Base-by-base conservation (phyloP, 768 basidiomycete species). In the Mycena latifolia region DNA sequence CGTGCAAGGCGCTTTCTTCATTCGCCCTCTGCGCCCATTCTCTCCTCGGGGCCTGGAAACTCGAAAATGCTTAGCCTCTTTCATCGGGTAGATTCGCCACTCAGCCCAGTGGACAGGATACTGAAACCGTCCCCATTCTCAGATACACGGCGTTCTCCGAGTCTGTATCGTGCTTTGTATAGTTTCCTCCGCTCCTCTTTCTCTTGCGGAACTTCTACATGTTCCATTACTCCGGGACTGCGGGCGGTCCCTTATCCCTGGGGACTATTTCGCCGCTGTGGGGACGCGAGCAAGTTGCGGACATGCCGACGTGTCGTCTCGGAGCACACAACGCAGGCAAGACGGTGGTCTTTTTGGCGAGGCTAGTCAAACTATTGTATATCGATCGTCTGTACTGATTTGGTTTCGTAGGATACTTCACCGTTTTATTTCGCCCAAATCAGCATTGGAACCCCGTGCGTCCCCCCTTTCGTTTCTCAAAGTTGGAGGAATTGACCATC, bases 381-480 rank as follows among this genome's bases (percentile, higher is more conserved):
- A 39, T 39, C 37, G 37, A 39, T 14, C 8, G 43, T 22, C n/a
- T 24, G n/a, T 45, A 45, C 43, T 45, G 43, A 45, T 45, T 45
- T 24, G 12, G 43, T 10, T 12, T 45, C 35, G 17, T 22, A 56
- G 41, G 17, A 15, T 14, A 47, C 55, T 22, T 28, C 27, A 11
- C 37, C 22, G 15, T 61, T 43, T 41, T 61, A 61, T 33, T 52
- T 52, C 50, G 35, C 50, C n/a, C 12, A 52, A n/a, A 18, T 61
- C 10, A 43, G 48, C 41, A 51, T 61, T 9, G 59, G 59, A 29
- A 52, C 31, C 59, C 59, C 59, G 59, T 61, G 29, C 14, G 59
- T n/a, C 39, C 22, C 14, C 9, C 46, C 48, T 5, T 39, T 51
- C 11, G 31, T 18, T 51, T 50, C 8, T 22, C 12, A 2, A 27